Conservation (phyloP, 306 rosid genomes). For the Acacia melanoxylon region DNA sequence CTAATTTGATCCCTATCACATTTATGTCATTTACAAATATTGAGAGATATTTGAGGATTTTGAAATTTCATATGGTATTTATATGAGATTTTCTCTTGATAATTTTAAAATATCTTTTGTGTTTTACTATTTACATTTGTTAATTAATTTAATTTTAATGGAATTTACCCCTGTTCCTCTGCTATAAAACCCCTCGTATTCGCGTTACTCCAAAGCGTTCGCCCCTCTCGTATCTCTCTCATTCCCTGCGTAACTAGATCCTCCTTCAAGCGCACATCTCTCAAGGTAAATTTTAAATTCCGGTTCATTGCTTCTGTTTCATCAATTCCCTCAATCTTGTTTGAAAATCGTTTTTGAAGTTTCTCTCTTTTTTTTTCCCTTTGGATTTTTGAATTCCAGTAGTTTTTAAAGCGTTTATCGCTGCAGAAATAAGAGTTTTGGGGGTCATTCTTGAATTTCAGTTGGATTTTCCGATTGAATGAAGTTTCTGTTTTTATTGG, state of each 20-base stretch:
- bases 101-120: too few species aligned
- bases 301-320: slow-evolving; percentile 2
- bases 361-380: background rate
- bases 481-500: background rate
- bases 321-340: background rate
- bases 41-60: too few species aligned
- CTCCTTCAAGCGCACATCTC: slow-evolving; percentile 30
- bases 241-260: slow-evolving; percentile 38
- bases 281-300: slow-evolving; percentile 41
- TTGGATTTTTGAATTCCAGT: background rate
- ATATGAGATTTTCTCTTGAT: too few species aligned
- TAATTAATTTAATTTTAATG: too few species aligned
- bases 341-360: background rate
- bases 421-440: background rate
- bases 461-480: background rate
- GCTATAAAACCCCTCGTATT: slow-evolving; percentile 33
- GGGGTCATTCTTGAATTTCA: background rate
- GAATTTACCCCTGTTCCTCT: slow-evolving; percentile 15
- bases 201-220: slow-evolving; percentile 39
- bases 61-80: too few species aligned
- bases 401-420: background rate
- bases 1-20: too few species aligned
- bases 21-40: too few species aligned
- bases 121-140: too few species aligned
- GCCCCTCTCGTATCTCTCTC: background rate